Evolutionary conservation across 495 filamentous ascomycete genomes (phyloP).

Genomic region (Cladorrhinum samala): DNA sequence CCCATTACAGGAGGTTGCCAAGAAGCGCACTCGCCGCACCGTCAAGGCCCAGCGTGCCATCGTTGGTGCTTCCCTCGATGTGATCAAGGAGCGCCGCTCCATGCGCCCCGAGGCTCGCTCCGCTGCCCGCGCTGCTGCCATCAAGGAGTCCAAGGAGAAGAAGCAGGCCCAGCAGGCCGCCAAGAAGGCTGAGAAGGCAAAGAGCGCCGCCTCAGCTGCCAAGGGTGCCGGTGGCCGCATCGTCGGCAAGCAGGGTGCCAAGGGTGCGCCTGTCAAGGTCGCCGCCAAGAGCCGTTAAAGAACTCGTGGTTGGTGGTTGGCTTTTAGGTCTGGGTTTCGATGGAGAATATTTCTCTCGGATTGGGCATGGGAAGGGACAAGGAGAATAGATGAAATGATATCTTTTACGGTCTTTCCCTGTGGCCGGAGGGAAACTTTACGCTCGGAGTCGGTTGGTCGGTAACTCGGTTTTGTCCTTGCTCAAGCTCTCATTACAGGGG

Average conservation of each 20-base stretch:
- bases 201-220: slow-evolving; percentile 66
- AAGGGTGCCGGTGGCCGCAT: slow-evolving; percentile 66
- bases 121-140: slow-evolving; percentile 84
- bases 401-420: slow-evolving; percentile 22
- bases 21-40: slow-evolving; percentile 97
- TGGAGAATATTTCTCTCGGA: slow-evolving; percentile 14
- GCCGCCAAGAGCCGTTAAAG: slow-evolving; percentile 81
- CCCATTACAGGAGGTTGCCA: slow-evolving; percentile 82
- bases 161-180: slow-evolving; percentile 73
- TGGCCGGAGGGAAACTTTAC: slow-evolving; percentile 21
- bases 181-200: slow-evolving; percentile 99
- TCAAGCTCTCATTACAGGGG: slow-evolving; percentile 6
- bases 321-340: slow-evolving; percentile 6
- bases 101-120: slow-evolving; percentile 90
- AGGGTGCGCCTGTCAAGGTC: slow-evolving; percentile 83
- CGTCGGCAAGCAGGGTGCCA: slow-evolving; percentile 92
- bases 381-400: slow-evolving; percentile 19
- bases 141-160: slow-evolving; percentile 97
- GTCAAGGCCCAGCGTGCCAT: slow-evolving; percentile 99
- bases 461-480: slow-evolving; percentile 29
- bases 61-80: slow-evolving; percentile 96
- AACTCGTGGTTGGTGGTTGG: slow-evolving; percentile 13
- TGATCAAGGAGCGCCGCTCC: slow-evolving; percentile 97
- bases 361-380: slow-evolving; percentile 9
- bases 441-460: slow-evolving; percentile 33